Percentiles rank a stretch among this genome's conserved stretches.
Evolutionary conservation across 805 yeast genomes (phyloP).

Genomic region (Candida sakaeoensis): DNA sequence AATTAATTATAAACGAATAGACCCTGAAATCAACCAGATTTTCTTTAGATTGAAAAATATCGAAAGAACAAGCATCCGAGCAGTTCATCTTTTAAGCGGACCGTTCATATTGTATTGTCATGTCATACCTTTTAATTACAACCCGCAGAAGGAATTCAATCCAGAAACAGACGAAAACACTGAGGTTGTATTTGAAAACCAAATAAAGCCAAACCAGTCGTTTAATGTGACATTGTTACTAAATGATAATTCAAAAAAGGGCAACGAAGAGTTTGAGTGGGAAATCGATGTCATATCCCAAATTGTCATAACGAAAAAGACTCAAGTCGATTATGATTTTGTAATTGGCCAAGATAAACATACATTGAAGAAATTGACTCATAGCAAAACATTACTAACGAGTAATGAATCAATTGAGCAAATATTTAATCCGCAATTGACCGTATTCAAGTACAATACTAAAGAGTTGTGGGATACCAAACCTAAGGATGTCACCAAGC

Average conservation of each 20-base stretch:
- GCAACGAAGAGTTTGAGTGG: slow-evolving; percentile 27
- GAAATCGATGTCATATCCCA: slow-evolving; percentile 39
- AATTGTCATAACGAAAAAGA: slow-evolving; percentile 32
- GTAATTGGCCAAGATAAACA: slow-evolving; percentile 35
- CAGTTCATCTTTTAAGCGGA: slow-evolving; percentile 40
- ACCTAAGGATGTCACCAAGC: slow-evolving; percentile 22
- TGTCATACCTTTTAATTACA: slow-evolving; percentile 35
- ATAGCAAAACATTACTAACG: slow-evolving; percentile 14
- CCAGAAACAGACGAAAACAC: slow-evolving; percentile 21
- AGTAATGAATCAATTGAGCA: slow-evolving; percentile 11
- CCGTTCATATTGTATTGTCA: slow-evolving; percentile 44
- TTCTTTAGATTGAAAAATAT: slow-evolving; percentile 37
- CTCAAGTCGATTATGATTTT: slow-evolving; percentile 30
- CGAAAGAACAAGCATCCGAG: slow-evolving; percentile 34
- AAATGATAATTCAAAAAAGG: slow-evolving; percentile 39
- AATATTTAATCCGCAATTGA: slow-evolving; percentile 20
- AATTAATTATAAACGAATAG: slow-evolving; percentile 21
- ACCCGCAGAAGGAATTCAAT: slow-evolving; percentile 20
- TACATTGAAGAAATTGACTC: slow-evolving; percentile 31
- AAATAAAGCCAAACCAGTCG: slow-evolving; percentile 66
- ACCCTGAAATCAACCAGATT: slow-evolving; percentile 16
- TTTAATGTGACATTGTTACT: slow-evolving; percentile 54
- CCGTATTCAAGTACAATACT: slow-evolving; percentile 23
- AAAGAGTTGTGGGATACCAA: slow-evolving; percentile 32
- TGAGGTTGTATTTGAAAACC: slow-evolving; percentile 36